Conservation (phyloP, 2,329 filamentous ascomycete species). For the Nigrospora sphaerica region DNA sequence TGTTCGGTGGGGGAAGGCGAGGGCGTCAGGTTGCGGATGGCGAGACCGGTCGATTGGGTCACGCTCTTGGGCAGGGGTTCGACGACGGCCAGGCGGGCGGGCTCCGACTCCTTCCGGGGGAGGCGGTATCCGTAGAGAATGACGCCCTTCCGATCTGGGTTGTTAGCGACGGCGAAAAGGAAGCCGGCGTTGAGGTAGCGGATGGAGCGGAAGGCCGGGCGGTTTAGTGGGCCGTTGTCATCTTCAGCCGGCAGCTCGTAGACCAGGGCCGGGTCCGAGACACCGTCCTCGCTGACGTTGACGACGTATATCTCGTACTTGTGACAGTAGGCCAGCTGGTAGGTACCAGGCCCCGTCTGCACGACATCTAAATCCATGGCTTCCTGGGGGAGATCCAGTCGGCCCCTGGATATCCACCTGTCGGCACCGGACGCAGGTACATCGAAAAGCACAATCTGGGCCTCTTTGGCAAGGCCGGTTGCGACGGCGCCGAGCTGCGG, state of each 20-base stretch:
- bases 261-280: constrained; percentile 41
- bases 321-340: constrained; percentile 72
- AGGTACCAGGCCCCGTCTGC: constrained; percentile 54
- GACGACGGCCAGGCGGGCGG: constrained; percentile 43
- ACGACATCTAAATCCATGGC: constrained; percentile 65
- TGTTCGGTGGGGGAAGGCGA: constrained; percentile 40
- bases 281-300: constrained; percentile 33
- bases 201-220: constrained; percentile 49
- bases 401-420: constrained; percentile 41
- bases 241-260: constrained; percentile 48
- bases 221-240: constrained; percentile 24
- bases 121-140: constrained; percentile 51
- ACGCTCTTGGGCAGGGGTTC: constrained; percentile 58
- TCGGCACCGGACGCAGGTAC: constrained; percentile 47
- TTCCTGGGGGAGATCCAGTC: constrained; percentile 45
- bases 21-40: constrained; percentile 62
- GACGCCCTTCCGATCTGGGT: constrained; percentile 50
- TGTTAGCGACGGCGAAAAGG: constrained; percentile 49
- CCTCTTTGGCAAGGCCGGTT: constrained; percentile 67
- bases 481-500: constrained; percentile 70
- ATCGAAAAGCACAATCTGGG: constrained; percentile 77
- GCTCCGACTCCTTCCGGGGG: constrained; percentile 29
- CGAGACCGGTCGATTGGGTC: constrained; percentile 70
- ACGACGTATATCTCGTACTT: constrained; percentile 67
- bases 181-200: constrained; percentile 54